Conservation (phyloP, 2,329 filamentous ascomycete genomes). For the Colletotrichum sp. region DNA sequence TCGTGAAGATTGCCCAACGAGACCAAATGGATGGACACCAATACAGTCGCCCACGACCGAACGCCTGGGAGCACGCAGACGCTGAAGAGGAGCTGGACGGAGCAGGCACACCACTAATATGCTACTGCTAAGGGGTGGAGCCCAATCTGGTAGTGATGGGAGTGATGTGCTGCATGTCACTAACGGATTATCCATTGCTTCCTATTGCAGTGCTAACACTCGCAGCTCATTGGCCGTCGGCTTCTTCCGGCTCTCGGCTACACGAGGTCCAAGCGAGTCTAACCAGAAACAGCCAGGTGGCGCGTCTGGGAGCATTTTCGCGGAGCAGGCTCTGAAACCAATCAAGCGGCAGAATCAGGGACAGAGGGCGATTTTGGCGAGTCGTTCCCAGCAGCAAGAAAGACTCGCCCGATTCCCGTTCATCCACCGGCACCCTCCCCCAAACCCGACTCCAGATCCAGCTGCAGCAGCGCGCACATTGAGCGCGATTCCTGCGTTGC, state of each 20-base stretch:
- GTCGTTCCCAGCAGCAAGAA: not conserved
- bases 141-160: not conserved
- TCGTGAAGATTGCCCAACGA: not conserved
- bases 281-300: not conserved
- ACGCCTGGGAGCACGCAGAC: not conserved
- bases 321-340: slow-evolving; percentile 14
- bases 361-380: not conserved
- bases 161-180: not conserved
- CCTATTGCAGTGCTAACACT: not conserved
- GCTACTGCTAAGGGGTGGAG: not conserved
- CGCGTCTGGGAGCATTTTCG: not conserved
- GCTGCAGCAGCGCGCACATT: slow-evolving; percentile 7
- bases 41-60: not conserved
- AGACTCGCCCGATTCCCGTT: not conserved
- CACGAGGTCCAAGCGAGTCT: not conserved
- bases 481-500: not conserved
- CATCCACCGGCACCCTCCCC: not conserved
- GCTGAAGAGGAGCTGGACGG: not conserved
- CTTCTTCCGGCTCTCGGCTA: not conserved
- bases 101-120: not conserved
- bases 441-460: not conserved
- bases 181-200: not conserved
- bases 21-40: not conserved
- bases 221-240: not conserved
- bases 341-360: not conserved